Percentiles rank a stretch among this genome's conserved stretches.
Conservation (phyloP, 2,329 filamentous ascomycete genomes). For the Clonostachys solani region DNA sequence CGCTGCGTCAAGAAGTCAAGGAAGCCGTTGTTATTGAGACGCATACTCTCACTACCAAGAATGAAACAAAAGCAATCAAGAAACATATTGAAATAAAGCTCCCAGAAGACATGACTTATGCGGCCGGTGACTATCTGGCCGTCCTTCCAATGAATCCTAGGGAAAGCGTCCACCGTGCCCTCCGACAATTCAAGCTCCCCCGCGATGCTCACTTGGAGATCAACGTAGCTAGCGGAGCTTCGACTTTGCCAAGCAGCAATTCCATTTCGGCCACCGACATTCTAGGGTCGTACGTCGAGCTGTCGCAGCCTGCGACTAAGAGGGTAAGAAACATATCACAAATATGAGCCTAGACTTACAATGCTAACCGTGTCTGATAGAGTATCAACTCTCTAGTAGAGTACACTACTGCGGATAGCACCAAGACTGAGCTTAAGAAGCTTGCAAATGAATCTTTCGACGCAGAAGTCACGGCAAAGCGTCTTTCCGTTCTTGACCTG, state of each 20-base stretch:
- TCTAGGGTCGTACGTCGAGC: slow-evolving; percentile 63
- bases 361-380: slow-evolving; percentile 19
- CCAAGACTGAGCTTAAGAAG: slow-evolving; percentile 22
- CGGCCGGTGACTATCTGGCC: slow-evolving; percentile 67
- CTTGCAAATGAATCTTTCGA: slow-evolving; percentile 31
- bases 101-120: slow-evolving; percentile 56
- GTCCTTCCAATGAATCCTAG: slow-evolving; percentile 63
- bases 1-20: slow-evolving; percentile 54
- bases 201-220: slow-evolving; percentile 55
- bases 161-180: slow-evolving; percentile 52
- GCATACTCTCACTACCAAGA: slow-evolving; percentile 39
- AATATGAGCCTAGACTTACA: slow-evolving; percentile 24
- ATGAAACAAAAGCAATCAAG: slow-evolving; percentile 41
- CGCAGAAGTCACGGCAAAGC: slow-evolving; percentile 37
- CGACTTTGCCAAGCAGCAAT: slow-evolving; percentile 42
- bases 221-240: slow-evolving; percentile 44
- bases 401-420: slow-evolving; percentile 21
- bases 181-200: slow-evolving; percentile 57
- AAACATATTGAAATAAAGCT: slow-evolving; percentile 58
- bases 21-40: slow-evolving; percentile 54
- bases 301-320: slow-evolving; percentile 63
- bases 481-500: slow-evolving; percentile 54
- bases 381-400: slow-evolving; percentile 13
- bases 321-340: slow-evolving; percentile 33
- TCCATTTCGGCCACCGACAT: slow-evolving; percentile 56